phyloP scores from a whole-genome alignment of 2,329 filamentous ascomycete genomes.

The Fusarium sp. region DNA sequence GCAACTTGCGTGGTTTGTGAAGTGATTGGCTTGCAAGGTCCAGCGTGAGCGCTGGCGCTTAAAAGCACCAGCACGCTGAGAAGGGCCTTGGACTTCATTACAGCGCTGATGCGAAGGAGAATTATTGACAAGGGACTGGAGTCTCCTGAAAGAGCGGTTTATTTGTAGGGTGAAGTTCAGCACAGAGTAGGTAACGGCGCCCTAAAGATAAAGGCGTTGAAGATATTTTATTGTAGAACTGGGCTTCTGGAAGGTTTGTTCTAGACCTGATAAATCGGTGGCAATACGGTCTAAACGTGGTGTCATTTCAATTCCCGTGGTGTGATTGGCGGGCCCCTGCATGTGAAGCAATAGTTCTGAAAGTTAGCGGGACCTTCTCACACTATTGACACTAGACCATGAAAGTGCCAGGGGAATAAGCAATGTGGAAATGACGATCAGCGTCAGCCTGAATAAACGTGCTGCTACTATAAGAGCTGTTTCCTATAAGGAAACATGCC shows the following conservation, averaged over 20 bases:
- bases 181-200: not conserved
- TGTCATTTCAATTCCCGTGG: not conserved
- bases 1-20: not conserved
- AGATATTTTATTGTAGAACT: not conserved
- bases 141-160: not conserved
- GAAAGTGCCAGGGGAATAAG: not conserved
- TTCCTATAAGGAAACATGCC: not conserved
- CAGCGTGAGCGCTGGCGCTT: not conserved
- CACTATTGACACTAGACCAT: not conserved
- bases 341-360: not conserved
- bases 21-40: slow-evolving; percentile 12
- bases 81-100: slow-evolving; percentile 5
- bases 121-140: not conserved
- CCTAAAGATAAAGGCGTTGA: no score
- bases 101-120: rapidly evolving
- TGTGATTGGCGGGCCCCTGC: slow-evolving; percentile 8
- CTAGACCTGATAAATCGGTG: not conserved
- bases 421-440: not conserved
- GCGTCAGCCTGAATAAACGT: not conserved
- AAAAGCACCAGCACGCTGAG: not conserved
- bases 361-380: not conserved
- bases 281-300: rapidly evolving
- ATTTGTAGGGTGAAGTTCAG: not conserved
- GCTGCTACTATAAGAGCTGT: not conserved
- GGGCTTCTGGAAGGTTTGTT: not conserved